Conservation (phyloP, 2,329 filamentous ascomycete genomes). For the Epichloe hybrida region DNA sequence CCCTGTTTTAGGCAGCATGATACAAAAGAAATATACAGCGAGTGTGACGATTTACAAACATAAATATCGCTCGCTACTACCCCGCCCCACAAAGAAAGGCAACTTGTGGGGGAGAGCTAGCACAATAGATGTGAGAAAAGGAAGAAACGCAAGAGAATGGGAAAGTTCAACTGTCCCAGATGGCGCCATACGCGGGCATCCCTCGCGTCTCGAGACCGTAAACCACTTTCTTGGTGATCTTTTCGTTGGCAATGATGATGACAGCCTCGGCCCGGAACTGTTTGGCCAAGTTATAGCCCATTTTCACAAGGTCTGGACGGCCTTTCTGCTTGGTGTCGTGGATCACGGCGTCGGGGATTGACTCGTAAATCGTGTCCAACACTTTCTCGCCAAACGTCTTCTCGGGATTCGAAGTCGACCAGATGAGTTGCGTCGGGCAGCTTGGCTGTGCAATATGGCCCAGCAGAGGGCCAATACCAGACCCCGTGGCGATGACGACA, state of each 20-base stretch:
- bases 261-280: conserved; percentile 53
- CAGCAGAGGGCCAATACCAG: conserved; percentile 57
- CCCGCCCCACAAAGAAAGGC: neutral
- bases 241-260: conserved; percentile 59
- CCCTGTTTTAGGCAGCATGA: neutral
- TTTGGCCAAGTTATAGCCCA: conserved; percentile 39
- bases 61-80: neutral
- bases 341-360: conserved; percentile 50
- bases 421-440: conserved; percentile 47
- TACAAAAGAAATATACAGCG: neutral
- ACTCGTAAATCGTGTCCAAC: conserved; percentile 37
- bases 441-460: conserved; percentile 40
- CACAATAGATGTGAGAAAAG: neutral
- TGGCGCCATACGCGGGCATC: conserved; percentile 56
- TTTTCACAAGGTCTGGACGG: conserved; percentile 40
- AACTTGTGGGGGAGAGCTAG: neutral
- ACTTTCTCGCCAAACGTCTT: conserved; percentile 48
- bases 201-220: conserved; percentile 54
- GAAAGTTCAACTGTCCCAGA: conserved; percentile 44
- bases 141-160: neutral
- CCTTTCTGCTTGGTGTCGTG: conserved; percentile 50
- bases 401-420: conserved; percentile 50
- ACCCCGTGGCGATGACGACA: conserved; percentile 57
- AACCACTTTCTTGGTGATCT: conserved; percentile 53
- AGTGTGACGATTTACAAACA: neutral